phyloP scores from a whole-genome alignment of 2,329 filamentous ascomycete genomes.

The Ustilaginoidea virens region DNA sequence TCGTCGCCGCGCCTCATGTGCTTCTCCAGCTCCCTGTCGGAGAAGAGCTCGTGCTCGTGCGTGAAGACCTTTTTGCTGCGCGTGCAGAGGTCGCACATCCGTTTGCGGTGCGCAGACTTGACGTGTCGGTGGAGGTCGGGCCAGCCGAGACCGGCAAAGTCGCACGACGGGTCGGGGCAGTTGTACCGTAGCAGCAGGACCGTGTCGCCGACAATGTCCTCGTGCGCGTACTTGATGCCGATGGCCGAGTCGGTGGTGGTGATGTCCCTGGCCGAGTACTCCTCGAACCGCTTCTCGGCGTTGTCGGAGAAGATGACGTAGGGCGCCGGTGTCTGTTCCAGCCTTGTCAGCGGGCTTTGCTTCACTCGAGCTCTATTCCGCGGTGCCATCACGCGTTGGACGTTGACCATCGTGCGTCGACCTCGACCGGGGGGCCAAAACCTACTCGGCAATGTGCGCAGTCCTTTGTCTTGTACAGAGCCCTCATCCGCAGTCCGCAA shows the following conservation, averaged over 20 bases:
- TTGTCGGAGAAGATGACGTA: slow-evolving; percentile 91
- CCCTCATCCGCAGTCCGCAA: slow-evolving; percentile 78
- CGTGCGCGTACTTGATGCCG: slow-evolving; percentile 79
- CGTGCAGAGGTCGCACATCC: slow-evolving; percentile 82
- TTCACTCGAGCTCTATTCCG: too few relatives aligned
- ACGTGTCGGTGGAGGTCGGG: slow-evolving; percentile 57
- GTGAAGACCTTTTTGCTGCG: slow-evolving; percentile 97
- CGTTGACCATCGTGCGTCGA: too few relatives aligned
- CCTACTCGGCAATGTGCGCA: slow-evolving; percentile 89
- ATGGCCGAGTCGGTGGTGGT: slow-evolving; percentile 69
- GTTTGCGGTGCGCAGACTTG: slow-evolving; percentile 64
- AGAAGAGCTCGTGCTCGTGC: slow-evolving; percentile 90
- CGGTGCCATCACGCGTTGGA: too few relatives aligned
- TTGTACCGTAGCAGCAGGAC: slow-evolving; percentile 83
- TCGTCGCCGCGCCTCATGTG: slow-evolving; percentile 90
- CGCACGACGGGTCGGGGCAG: slow-evolving; percentile 67
- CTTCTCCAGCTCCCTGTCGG: slow-evolving; percentile 60
- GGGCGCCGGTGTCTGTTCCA: slow-evolving; percentile 42
- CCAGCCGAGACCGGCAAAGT: slow-evolving; percentile 62
- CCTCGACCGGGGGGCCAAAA: slow-evolving; percentile 8
- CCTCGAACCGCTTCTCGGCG: slow-evolving; percentile 64
- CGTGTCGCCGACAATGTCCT: slow-evolving; percentile 83
- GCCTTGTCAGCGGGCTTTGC: too few relatives aligned
- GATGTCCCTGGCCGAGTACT: slow-evolving; percentile 62
- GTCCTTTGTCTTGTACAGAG: slow-evolving; percentile 88